Conservation (phyloP, 495 filamentous ascomycete genomes). For the Neurospora pannonica region DNA sequence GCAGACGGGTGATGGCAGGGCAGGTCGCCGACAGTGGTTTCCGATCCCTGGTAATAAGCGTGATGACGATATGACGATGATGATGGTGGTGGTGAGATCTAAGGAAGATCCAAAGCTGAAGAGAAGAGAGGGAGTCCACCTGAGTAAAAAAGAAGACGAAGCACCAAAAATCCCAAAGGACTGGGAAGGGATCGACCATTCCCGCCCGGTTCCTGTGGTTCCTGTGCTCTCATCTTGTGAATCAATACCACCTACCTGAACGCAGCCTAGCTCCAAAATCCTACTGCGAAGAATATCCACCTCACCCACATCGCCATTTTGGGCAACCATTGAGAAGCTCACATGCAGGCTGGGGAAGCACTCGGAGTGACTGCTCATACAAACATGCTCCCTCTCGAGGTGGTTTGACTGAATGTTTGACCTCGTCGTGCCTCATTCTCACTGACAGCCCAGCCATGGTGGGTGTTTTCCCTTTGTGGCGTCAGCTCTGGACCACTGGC, state of each 20-base stretch:
- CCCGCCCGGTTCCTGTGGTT: not conserved
- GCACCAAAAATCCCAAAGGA: not conserved
- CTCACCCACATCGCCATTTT: not conserved
- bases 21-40: not conserved
- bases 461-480: not conserved
- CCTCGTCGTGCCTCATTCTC: not conserved
- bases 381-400: not conserved
- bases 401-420: not conserved
- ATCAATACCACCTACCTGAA: not conserved
- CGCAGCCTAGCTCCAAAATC: not conserved
- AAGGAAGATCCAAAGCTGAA: not conserved
- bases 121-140: not conserved
- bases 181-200: not conserved
- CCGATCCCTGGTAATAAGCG: not conserved
- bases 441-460: not conserved
- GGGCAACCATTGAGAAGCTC: not conserved
- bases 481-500: not conserved
- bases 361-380: not conserved
- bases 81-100: not conserved
- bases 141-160: not conserved
- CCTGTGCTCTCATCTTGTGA: not conserved
- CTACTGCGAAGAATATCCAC: not conserved
- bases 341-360: not conserved
- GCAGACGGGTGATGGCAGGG: not conserved
- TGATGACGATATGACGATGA: not conserved